Base-by-base conservation (phyloP, 1,284 basidiomycete species). In the Melampsora americana region DNA sequence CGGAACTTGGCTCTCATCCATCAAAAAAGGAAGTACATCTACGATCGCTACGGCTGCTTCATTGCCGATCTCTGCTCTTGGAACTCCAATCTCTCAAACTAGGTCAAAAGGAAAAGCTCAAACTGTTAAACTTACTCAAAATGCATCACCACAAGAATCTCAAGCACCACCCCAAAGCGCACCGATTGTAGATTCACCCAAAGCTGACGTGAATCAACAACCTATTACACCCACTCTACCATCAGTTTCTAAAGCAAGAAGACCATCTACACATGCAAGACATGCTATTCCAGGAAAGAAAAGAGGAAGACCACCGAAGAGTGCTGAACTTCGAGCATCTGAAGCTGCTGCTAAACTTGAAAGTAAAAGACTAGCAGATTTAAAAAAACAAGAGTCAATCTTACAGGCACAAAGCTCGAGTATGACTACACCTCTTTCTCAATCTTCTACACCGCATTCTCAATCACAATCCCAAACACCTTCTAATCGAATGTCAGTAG, bases 401-500 rank as follows among this genome's bases (percentile, higher is more conserved):
- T 35, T 11, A 30, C 28, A 39, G 6, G 46, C 26, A 32, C 59
- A 30, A 30, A 60, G 50, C 23, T 16, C 28, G 7, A 65, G n/a
- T 26, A 35, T 39, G 11, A 50, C 62, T 30, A 46, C 64, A 44
- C 26, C 66, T 35, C 30, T 30, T 28, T 50, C 32, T 32, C 23
- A 59, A n/a, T 26, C 16, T 32, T 26, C 32, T 59, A n/a, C n/a
- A n/a, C 44, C 69, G 23, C 56, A 35, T 26, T 35, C 61, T 62
- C 23, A 28, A 18, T 48, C 61, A 42, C 28, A 72, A 23, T 18
- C 44, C 53, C 26, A 62, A 20, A 53, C 39, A 26, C 32, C n/a
- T 28, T 23, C n/a, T 32, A 65, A 65, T 59, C 70, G 70, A 12
- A 30, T 66, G 64, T 64, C 71, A 26, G 48, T 74, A 23, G 64